phyloP scores from a whole-genome alignment of 129 eudicot species.

The Gnaphalium uliginosum region DNA sequence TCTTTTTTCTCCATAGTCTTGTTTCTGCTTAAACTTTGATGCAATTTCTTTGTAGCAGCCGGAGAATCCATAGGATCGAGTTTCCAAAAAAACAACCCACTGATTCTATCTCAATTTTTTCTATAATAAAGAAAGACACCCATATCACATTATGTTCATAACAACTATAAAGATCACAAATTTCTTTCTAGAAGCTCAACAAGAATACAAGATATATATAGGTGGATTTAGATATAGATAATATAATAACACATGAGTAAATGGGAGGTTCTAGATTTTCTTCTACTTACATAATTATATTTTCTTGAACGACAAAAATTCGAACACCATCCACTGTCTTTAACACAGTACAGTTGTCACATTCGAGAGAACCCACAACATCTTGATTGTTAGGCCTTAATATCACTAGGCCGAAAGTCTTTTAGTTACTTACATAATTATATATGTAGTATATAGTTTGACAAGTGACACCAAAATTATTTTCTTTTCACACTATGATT shows the following conservation, averaged over 20 bases:
- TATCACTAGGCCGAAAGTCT: background rate
- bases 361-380: background rate
- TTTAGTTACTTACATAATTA: background rate
- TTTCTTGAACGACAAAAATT: background rate
- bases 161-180: conserved; percentile 22
- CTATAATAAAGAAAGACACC: conserved; percentile 11
- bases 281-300: background rate
- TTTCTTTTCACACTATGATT: conserved; percentile 37
- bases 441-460: conserved; percentile 16
- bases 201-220: conserved; percentile 25
- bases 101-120: conserved; percentile 10
- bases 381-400: background rate
- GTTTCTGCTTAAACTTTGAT: conserved; percentile 42
- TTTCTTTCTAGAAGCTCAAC: conserved; percentile 31
- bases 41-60: conserved; percentile 16
- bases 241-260: conserved; percentile 25
- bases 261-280: conserved; percentile 19
- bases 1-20: conserved; percentile 57
- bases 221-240: conserved; percentile 13
- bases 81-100: conserved; percentile 5
- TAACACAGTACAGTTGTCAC: background rate
- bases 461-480: conserved; percentile 4
- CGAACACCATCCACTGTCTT: background rate
- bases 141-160: conserved; percentile 19
- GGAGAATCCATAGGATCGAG: conserved; percentile 39